Conservation (phyloP, 148 eudicot species). For the Cornus kousa region DNA sequence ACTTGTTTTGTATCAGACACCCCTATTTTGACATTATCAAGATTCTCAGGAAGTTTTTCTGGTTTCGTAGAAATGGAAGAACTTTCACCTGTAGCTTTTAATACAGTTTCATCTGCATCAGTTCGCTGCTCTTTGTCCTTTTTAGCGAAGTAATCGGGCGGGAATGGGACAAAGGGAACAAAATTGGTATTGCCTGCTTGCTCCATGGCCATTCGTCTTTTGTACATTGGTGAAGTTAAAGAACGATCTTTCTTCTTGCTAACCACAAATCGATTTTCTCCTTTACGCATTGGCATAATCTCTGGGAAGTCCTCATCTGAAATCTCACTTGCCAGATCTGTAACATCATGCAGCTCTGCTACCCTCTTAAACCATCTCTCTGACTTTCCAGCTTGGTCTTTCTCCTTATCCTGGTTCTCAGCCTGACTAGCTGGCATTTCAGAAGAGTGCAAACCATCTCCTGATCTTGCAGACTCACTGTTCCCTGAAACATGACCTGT, state of each 20-base stretch:
- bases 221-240: slow-evolving; percentile 64
- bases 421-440: slow-evolving; percentile 17
- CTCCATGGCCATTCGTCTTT: slow-evolving; percentile 71
- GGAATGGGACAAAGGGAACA: slow-evolving; percentile 96
- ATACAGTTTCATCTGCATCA: slow-evolving; percentile 18
- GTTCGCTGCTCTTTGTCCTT: slow-evolving; percentile 27
- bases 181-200: slow-evolving; percentile 50
- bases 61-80: slow-evolving; percentile 7
- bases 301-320: slow-evolving; percentile 68
- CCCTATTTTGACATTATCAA: not conserved
- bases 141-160: slow-evolving; percentile 79
- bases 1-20: not conserved
- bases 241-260: slow-evolving; percentile 86
- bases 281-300: slow-evolving; percentile 77
- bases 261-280: slow-evolving; percentile 70
- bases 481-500: not conserved
- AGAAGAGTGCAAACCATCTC: slow-evolving; percentile 9
- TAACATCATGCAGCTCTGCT: slow-evolving; percentile 44
- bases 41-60: not conserved
- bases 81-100: slow-evolving; percentile 11
- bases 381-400: slow-evolving; percentile 38
- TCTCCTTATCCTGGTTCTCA: slow-evolving; percentile 20
- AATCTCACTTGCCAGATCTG: slow-evolving; percentile 33
- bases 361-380: slow-evolving; percentile 54
- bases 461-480: slow-evolving; percentile 3